A percentile compares a stretch with the other conserved stretches of the same genome.
These are phyloP conservation scores for Calonectria multiphialidica DNA, from an alignment of 2,329 filamentous ascomycete species.

Conservation along the genomic window DNA sequence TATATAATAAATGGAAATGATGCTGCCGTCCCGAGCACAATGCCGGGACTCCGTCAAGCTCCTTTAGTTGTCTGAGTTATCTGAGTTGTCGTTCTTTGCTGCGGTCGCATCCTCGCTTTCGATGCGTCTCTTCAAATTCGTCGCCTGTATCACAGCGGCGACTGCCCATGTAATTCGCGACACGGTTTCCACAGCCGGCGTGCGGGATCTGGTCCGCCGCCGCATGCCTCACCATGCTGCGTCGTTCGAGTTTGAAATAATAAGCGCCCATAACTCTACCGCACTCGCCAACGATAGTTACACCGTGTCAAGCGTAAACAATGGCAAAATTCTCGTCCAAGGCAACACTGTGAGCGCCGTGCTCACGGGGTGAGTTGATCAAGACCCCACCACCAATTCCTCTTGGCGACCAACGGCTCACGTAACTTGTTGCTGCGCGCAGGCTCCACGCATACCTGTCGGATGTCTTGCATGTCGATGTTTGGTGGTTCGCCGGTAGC, in stretches of 20 bases:
- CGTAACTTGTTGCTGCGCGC: background rate
- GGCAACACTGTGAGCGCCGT: background rate
- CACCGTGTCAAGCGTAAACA: background rate
- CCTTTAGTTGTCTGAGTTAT: background rate
- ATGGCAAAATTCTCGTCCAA: background rate
- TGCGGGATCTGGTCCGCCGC: background rate
- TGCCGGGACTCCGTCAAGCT: background rate
- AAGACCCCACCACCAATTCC: too few species aligned
- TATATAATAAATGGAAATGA: background rate
- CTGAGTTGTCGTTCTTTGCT: background rate
- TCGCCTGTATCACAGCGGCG: background rate
- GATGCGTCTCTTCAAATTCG: background rate
- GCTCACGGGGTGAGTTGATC: background rate
- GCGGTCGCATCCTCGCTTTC: background rate
- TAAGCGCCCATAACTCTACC: background rate
- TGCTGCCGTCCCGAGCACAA: background rate
- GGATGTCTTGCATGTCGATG: background rate
- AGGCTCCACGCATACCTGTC: background rate
- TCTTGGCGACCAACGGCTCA: background rate
- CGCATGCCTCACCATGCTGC: background rate
- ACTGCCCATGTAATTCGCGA: background rate
- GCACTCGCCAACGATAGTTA: background rate
- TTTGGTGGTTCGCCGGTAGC: background rate
- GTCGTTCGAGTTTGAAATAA: background rate
- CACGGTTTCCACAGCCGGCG: background rate